phyloP scores from a whole-genome alignment of 805 yeast genomes.

The Metschnikowia kofuensis region DNA sequence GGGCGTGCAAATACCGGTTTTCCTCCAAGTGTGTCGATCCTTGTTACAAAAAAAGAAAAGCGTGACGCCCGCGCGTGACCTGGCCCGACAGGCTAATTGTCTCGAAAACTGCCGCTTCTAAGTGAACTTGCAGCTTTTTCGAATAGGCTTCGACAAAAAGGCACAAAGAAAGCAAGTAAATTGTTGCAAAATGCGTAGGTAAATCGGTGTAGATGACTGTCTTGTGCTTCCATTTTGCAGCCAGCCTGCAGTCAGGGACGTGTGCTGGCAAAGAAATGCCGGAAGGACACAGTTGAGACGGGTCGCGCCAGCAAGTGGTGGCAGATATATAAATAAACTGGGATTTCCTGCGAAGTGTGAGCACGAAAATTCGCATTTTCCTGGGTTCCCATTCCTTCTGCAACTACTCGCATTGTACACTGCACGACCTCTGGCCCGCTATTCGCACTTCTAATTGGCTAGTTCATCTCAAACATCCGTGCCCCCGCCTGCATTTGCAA shows the following conservation, averaged over 20 bases:
- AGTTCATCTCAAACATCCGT: not conserved
- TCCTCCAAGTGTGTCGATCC: not conserved
- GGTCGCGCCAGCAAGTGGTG: conserved; percentile 21
- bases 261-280: conserved; percentile 12
- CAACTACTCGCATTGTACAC: conserved; percentile 12
- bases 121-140: not conserved
- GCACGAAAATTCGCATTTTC: conserved; percentile 16
- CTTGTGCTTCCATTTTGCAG: conserved; percentile 1
- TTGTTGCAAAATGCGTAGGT: not conserved
- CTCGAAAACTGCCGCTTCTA: not conserved
- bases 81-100: not conserved
- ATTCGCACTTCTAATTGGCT: conserved; percentile 9
- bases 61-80: conserved; percentile 6
- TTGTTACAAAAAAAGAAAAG: conserved; percentile 5
- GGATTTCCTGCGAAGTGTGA: conserved; percentile 19
- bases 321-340: conserved; percentile 21
- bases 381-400: conserved; percentile 12
- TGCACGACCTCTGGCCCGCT: conserved; percentile 12
- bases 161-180: not conserved
- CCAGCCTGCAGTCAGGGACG: conserved; percentile 16
- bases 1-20: conserved; percentile 6
- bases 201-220: not conserved
- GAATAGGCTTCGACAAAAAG: not conserved
- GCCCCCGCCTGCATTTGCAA: not conserved
- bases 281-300: conserved; percentile 7